A percentile compares a stretch with the other conserved stretches of the same genome.
phyloP scores from a whole-genome alignment of 345 rosid species.

The Gossypium thurberi region DNA sequence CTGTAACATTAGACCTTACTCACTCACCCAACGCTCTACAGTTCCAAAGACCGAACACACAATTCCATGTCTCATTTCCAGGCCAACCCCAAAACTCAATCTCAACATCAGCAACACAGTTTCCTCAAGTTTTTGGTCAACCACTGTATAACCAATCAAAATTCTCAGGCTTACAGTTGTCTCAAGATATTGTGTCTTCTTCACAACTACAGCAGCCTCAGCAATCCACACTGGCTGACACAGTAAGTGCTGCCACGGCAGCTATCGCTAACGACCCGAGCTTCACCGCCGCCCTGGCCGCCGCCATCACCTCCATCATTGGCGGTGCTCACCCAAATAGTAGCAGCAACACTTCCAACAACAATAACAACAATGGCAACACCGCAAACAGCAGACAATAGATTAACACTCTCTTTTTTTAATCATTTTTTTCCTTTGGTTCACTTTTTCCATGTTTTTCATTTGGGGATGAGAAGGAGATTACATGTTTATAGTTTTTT shows the following conservation, averaged over 20 bases:
- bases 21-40: slow-evolving; percentile 55
- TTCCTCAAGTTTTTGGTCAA: slow-evolving; percentile 65
- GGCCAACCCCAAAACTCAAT: slow-evolving; percentile 31
- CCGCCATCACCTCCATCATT: slow-evolving; percentile 80
- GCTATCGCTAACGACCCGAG: slow-evolving; percentile 91
- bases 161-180: slow-evolving; percentile 78
- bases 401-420: slow-evolving; percentile 8
- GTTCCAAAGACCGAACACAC: slow-evolving; percentile 39
- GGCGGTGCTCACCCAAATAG: slow-evolving; percentile 38
- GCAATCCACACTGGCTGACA: slow-evolving; percentile 35
- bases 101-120: slow-evolving; percentile 21
- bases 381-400: slow-evolving; percentile 23
- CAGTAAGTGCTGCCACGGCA: slow-evolving; percentile 62
- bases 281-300: slow-evolving; percentile 88
- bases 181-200: slow-evolving; percentile 40
- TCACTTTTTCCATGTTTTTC: slow-evolving; percentile 9
- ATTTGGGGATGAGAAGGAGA: slow-evolving; percentile 18
- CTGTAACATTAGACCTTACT: slow-evolving; percentile 90
- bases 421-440: not conserved
- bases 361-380: slow-evolving; percentile 12
- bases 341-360: slow-evolving; percentile 24
- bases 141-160: slow-evolving; percentile 75
- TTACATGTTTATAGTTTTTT: slow-evolving; percentile 30
- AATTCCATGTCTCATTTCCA: slow-evolving; percentile 35
- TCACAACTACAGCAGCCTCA: slow-evolving; percentile 37